Conservation (phyloP, 192 early-diverging fungal species). For the Martensiomyces pterosporus region DNA sequence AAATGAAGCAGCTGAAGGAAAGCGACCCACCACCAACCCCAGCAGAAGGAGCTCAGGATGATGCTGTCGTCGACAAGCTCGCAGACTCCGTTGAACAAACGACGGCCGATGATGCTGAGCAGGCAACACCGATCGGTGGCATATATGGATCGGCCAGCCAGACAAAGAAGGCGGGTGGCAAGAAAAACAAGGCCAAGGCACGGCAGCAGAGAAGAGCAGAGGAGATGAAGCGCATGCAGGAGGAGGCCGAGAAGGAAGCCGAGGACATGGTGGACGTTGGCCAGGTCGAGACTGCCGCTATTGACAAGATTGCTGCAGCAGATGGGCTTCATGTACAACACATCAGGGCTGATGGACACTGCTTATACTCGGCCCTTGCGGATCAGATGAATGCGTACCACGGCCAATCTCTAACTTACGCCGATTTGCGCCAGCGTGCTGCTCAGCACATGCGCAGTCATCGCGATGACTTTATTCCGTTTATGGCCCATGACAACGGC, state of each 20-base stretch:
- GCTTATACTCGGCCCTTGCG: constrained; percentile 85
- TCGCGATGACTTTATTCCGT: constrained; percentile 88
- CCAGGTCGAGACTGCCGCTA: constrained; percentile 65
- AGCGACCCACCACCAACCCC: neutral
- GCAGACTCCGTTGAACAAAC: constrained; percentile 16
- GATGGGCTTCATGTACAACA: constrained; percentile 63
- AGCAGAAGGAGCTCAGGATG: constrained; percentile 2
- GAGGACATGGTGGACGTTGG: constrained; percentile 69
- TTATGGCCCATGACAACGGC: constrained; percentile 75
- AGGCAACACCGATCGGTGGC: constrained; percentile 6
- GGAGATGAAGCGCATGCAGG: constrained; percentile 64
- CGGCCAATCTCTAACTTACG: constrained; percentile 51
- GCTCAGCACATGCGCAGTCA: constrained; percentile 77
- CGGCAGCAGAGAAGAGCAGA: constrained; percentile 65
- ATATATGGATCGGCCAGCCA: constrained; percentile 1
- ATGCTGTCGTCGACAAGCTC: neutral
- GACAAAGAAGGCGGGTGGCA: constrained; percentile 40
- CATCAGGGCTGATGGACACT: constrained; percentile 89
- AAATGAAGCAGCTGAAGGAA: constrained; percentile 46
- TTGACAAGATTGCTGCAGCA: constrained; percentile 53
- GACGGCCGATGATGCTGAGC: constrained; percentile 14
- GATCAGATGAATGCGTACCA: constrained; percentile 69
- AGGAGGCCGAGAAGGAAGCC: constrained; percentile 74
- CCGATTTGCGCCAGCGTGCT: constrained; percentile 65
- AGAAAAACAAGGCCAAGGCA: constrained; percentile 51